Conservation (phyloP, 352 stramenopile genomes). For the Pythium rishiriense region DNA sequence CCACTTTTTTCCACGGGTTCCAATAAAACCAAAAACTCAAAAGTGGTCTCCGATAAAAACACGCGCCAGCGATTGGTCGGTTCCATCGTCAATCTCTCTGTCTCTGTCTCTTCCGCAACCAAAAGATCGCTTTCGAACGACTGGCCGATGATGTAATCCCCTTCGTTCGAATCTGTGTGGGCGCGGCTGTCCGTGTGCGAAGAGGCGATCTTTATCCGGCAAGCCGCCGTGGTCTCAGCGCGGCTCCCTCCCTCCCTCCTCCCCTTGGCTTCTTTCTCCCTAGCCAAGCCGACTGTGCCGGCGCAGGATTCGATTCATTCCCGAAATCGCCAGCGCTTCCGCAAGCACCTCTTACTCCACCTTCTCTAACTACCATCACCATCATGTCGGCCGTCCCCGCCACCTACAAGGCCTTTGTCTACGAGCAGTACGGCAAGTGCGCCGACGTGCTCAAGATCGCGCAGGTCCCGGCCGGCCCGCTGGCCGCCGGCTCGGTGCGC, state of each 20-base stretch:
- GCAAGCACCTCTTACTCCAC: not conserved
- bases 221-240: not conserved
- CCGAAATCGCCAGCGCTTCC: not conserved
- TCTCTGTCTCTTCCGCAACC: not conserved
- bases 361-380: not conserved
- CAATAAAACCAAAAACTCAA: too few species aligned
- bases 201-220: not conserved
- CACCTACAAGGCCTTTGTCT: slow-evolving; percentile 26
- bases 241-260: not conserved
- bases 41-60: too few species aligned
- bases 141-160: not conserved
- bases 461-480: slow-evolving; percentile 3
- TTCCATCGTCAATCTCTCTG: too few species aligned
- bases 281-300: not conserved
- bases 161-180: not conserved
- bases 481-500: slow-evolving; percentile 13
- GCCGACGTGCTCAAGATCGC: slow-evolving; percentile 20
- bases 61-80: too few species aligned
- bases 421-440: slow-evolving; percentile 20
- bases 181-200: not conserved
- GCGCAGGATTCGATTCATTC: not conserved
- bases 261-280: not conserved
- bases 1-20: too few species aligned
- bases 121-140: not conserved
- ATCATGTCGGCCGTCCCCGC: slow-evolving; percentile 14